Evolutionary conservation across 2,329 filamentous ascomycete genomes (phyloP), one percentile per base, ranked within the genome.

Genomic region (Ascocoryne sarcoides): DNA sequence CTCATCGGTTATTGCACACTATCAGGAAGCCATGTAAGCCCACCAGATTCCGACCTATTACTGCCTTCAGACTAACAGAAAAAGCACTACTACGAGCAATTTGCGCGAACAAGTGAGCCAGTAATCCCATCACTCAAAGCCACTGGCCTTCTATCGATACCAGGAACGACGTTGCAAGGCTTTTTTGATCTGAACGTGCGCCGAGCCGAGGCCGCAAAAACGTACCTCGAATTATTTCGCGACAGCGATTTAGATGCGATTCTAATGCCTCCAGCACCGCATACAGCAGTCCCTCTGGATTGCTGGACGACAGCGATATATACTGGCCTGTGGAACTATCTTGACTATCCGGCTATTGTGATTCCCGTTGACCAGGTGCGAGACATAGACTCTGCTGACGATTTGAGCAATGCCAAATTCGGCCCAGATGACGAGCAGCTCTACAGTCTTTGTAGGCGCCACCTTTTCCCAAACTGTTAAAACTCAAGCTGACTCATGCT

Each of bases 281-380:
- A 71, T 4, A 66, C 67, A 1, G 73, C 73, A 1, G 64, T 71
- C 60, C 64, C 32, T 60, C 48, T 51, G 20, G 55, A 61, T 39
- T 68, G 32, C 57, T 71, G 45, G 62, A 61, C 16, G 59, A 70
- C 3, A 61, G 75, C 69, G 66, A 62, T 62, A 4, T 78, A 78
- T 49, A 76, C 71, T 0, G 63, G 64, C 12, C 63, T 73, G 44
- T 78, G 70, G 71, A 76, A 77, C 51, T 47, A 75, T 38, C 62
- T 77, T 5, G 71, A 77, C 48, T 74, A 73, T 53, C 69, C 73
- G 1, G 66, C 65, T 3, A 49, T 69, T 17, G 65, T 70, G 1
- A 72, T 78, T 45, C 73, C 73, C 0, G 71, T 67, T 1, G 63
- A 51, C 33, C 15, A 53, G 32, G 51, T 58, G 21, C 45, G 32